These are phyloP conservation scores for Saturnispora dispora DNA, from an alignment of 805 yeast genomes.

Conservation along the genomic window DNA sequence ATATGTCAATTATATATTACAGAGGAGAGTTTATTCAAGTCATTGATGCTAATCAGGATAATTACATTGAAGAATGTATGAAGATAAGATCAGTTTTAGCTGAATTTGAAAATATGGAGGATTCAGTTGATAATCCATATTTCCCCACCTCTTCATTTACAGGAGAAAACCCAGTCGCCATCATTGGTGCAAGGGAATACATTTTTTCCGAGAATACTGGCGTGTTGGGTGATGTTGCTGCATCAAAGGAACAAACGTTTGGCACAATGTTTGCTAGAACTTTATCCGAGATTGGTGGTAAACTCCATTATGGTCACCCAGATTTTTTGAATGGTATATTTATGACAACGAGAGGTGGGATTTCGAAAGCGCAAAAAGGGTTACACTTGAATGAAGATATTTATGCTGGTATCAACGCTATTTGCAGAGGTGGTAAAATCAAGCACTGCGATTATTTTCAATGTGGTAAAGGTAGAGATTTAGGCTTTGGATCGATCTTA, in stretches of 20 bases:
- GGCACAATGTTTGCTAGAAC: slow-evolving; percentile 94
- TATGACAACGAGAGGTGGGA: slow-evolving; percentile 94
- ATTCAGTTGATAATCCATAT: slow-evolving; percentile 41
- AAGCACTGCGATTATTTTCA: slow-evolving; percentile 94
- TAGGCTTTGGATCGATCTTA: slow-evolving; percentile 86
- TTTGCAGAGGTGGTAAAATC: slow-evolving; percentile 84
- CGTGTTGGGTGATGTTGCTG: slow-evolving; percentile 90
- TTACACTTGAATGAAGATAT: slow-evolving; percentile 91
- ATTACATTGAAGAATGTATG: slow-evolving; percentile 87
- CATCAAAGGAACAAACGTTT: slow-evolving; percentile 95
- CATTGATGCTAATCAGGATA: slow-evolving; percentile 94
- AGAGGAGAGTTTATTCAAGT: slow-evolving; percentile 94
- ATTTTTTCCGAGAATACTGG: slow-evolving; percentile 91
- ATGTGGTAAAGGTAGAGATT: slow-evolving; percentile 94
- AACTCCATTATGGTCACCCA: slow-evolving; percentile 93
- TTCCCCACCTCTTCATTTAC: slow-evolving; percentile 45
- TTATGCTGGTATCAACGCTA: slow-evolving; percentile 89
- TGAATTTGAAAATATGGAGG: slow-evolving; percentile 69
- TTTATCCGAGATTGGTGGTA: slow-evolving; percentile 87
- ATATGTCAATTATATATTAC: slow-evolving; percentile 74
- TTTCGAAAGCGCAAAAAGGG: slow-evolving; percentile 91
- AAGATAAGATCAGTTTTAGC: slow-evolving; percentile 81
- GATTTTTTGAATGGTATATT: slow-evolving; percentile 84
- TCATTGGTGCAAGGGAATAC: slow-evolving; percentile 90
- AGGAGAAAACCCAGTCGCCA: slow-evolving; percentile 61